phyloP scores from a whole-genome alignment of 1,284 basidiomycete species.

The Coniophora puteana region DNA sequence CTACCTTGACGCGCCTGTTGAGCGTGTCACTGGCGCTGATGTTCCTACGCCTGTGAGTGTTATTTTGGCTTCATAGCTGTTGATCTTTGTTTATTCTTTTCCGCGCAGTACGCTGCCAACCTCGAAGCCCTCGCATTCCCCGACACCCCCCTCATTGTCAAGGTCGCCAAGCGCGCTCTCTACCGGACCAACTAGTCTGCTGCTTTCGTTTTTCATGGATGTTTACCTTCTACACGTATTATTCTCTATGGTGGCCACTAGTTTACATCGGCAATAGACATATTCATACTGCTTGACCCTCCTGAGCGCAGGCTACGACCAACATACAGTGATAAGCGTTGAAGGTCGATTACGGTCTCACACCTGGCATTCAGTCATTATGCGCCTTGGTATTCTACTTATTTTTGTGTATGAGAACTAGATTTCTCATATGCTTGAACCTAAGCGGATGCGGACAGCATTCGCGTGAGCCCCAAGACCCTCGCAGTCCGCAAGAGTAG shows the following conservation, averaged over 20 bases:
- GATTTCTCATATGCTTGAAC: slow-evolving; percentile 3
- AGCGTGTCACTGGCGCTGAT: slow-evolving; percentile 96
- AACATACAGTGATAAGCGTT: too few species aligned
- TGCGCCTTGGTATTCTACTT: not conserved
- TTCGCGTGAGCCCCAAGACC: slow-evolving; percentile 94
- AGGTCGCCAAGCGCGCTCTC: slow-evolving; percentile 89
- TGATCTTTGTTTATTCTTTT: not conserved
- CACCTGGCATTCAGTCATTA: not conserved
- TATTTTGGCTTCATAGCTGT: slow-evolving; percentile 3
- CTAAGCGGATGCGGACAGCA: slow-evolving; percentile 71
- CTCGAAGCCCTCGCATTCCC: slow-evolving; percentile 92
- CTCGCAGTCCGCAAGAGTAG: slow-evolving; percentile 91
- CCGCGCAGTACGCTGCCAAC: slow-evolving; percentile 77
- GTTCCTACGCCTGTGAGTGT: slow-evolving; percentile 88
- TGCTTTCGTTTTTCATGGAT: slow-evolving; percentile 11
- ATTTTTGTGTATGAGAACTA: not conserved
- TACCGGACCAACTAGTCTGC: slow-evolving; percentile 73
- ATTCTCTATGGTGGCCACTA: slow-evolving; percentile 13
- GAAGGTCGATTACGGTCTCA: not conserved
- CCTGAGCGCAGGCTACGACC: too few species aligned
- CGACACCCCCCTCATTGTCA: slow-evolving; percentile 81
- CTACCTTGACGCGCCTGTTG: slow-evolving; percentile 96
- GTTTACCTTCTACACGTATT: slow-evolving; percentile 8
- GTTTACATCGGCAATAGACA: slow-evolving; percentile 19
- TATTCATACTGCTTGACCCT: slow-evolving; percentile 1